Evolutionary conservation across 2,329 filamentous ascomycete genomes (phyloP).

Genomic region (Fusarium tjaetaba): DNA sequence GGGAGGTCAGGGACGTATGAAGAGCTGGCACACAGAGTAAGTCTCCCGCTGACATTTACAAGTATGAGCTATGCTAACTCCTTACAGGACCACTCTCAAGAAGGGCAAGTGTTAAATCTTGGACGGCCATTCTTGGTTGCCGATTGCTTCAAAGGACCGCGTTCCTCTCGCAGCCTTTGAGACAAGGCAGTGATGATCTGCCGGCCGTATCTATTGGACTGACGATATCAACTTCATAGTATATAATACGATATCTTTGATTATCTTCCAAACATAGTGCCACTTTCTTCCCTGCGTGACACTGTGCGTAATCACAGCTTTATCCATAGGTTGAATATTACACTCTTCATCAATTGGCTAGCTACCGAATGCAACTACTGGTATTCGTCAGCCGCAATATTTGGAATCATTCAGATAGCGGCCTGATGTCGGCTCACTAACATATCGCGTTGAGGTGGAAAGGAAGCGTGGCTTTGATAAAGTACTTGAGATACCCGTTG

Average conservation of each 20-base stretch:
- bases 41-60: rapidly evolving
- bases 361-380: too few species aligned
- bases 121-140: rapidly evolving
- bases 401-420: too few species aligned
- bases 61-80: rapidly evolving
- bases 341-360: too few species aligned
- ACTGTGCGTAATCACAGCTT: rapidly evolving
- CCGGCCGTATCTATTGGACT: rapidly evolving
- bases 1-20: background rate
- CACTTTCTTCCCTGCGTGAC: rapidly evolving
- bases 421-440: rapidly evolving
- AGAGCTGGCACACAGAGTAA: constrained; percentile 25
- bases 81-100: background rate
- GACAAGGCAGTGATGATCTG: background rate
- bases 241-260: background rate
- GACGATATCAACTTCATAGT: background rate
- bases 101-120: background rate
- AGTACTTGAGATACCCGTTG: background rate
- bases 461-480: rapidly evolving
- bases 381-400: too few species aligned
- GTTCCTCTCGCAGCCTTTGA: too few species aligned
- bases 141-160: too few species aligned
- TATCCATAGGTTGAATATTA: rapidly evolving
- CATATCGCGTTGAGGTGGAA: background rate
- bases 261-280: rapidly evolving